Evolutionary conservation across 352 stramenopile genomes (phyloP).

Genomic region (Thalassiosira ordinaria): DNA sequence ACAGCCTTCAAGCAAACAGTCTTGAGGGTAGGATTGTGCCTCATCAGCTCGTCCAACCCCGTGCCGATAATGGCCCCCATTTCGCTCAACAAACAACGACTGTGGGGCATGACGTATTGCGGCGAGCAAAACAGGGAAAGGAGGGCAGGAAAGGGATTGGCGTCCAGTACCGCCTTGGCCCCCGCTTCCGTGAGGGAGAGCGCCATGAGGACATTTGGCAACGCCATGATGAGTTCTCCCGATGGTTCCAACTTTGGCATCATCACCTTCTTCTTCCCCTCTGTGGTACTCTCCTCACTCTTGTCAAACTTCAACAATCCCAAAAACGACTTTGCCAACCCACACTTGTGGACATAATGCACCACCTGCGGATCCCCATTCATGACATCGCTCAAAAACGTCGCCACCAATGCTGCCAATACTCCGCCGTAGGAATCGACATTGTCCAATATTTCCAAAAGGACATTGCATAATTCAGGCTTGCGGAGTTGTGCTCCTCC

Average conservation of each 20-base stretch:
- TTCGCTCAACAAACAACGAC: conserved; percentile 91
- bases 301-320: conserved; percentile 89
- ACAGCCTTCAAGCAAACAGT: conserved; percentile 89
- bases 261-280: conserved; percentile 42
- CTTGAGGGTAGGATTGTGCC: conserved; percentile 91
- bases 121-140: conserved; percentile 92
- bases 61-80: conserved; percentile 92
- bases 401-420: conserved; percentile 91
- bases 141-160: conserved; percentile 91
- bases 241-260: conserved; percentile 87
- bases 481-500: conserved; percentile 75
- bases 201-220: conserved; percentile 93
- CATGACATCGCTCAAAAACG: conserved; percentile 95
- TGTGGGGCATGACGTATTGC: conserved; percentile 89
- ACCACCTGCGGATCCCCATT: conserved; percentile 96
- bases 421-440: conserved; percentile 91
- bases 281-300: conserved; percentile 77
- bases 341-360: conserved; percentile 92
- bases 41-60: conserved; percentile 96
- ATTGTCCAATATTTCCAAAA: conserved; percentile 91
- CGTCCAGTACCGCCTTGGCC: conserved; percentile 90
- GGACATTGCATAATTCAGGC: conserved; percentile 88
- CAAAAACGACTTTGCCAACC: conserved; percentile 93
- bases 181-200: conserved; percentile 92
- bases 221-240: conserved; percentile 92